These are phyloP conservation scores for Saccharomyces pastorianus DNA, from an alignment of 1,139 yeast species.

Conservation along the genomic window DNA sequence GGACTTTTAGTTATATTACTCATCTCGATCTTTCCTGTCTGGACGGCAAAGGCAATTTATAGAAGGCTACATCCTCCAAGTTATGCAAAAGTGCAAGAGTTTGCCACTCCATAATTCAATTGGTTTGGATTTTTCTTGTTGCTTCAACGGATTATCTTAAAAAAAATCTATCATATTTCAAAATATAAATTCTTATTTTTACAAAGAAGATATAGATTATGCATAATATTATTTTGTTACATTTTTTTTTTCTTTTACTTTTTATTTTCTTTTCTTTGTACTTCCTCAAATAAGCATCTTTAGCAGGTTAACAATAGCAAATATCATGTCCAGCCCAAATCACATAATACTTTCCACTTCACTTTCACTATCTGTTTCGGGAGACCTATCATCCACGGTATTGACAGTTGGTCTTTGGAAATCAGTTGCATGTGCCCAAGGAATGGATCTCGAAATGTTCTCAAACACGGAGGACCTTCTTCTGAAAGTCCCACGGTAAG, in stretches of 20 bases:
- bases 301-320: not conserved
- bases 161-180: not conserved
- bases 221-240: not conserved
- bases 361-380: slow-evolving; percentile 34
- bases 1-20: slow-evolving; percentile 56
- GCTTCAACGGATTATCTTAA: slow-evolving; percentile 18
- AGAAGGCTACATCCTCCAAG: slow-evolving; percentile 84
- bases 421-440: slow-evolving; percentile 80
- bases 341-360: slow-evolving; percentile 29
- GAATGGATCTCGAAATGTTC: slow-evolving; percentile 53
- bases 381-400: slow-evolving; percentile 6
- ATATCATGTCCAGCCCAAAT: not conserved
- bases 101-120: slow-evolving; percentile 5
- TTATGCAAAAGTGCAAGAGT: slow-evolving; percentile 89
- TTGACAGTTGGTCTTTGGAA: slow-evolving; percentile 52
- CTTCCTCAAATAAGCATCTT: not conserved
- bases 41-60: slow-evolving; percentile 70
- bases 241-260: not conserved
- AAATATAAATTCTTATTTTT: slow-evolving; percentile 1
- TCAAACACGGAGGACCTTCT: slow-evolving; percentile 36
- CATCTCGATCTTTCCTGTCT: slow-evolving; percentile 78
- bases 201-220: not conserved
- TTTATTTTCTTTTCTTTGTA: not conserved
- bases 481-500: slow-evolving; percentile 21
- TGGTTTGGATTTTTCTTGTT: not conserved